Conservation (phyloP, 345 rosid genomes). For the Brassica incana region DNA sequence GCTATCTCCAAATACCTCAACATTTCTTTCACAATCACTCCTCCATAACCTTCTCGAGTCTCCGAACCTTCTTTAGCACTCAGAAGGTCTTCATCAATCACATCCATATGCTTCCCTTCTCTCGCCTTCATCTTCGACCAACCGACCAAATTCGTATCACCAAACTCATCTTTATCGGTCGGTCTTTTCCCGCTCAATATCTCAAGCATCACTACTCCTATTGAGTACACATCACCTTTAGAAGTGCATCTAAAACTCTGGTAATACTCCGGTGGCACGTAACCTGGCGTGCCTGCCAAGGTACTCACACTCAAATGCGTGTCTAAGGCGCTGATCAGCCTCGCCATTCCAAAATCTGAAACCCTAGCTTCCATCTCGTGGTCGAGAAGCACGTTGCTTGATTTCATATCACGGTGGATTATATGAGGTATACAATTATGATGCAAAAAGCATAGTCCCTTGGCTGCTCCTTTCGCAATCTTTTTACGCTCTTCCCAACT, state of each 20-base stretch:
- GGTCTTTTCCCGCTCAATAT: conserved; percentile 91
- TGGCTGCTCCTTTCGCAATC: conserved; percentile 90
- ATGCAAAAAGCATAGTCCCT: conserved; percentile 91
- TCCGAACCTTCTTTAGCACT: conserved; percentile 48
- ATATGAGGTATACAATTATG: conserved; percentile 98
- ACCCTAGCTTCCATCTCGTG: conserved; percentile 95
- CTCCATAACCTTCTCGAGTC: conserved; percentile 53
- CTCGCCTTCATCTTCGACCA: conserved; percentile 89
- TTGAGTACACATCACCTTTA: conserved; percentile 90
- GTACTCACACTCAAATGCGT: conserved; percentile 96
- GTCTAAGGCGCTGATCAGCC: conserved; percentile 93
- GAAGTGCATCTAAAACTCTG: conserved; percentile 96
- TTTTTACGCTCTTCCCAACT: conserved; percentile 88
- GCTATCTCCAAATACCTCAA: conserved; percentile 75
- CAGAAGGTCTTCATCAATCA: conserved; percentile 74
- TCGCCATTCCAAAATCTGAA: conserved; percentile 97
- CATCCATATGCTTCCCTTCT: conserved; percentile 90
- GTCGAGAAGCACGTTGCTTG: conserved; percentile 87
- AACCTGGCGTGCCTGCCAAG: conserved; percentile 94
- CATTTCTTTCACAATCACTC: conserved; percentile 73
- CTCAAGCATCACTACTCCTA: conserved; percentile 87
- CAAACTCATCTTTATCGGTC: conserved; percentile 92
- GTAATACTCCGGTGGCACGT: conserved; percentile 93
- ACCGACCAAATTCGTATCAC: conserved; percentile 96
- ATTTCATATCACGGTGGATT: conserved; percentile 93